These are phyloP conservation scores for Curvularia lunata DNA, from an alignment of 2,329 filamentous ascomycete genomes.

Conservation along the genomic window DNA sequence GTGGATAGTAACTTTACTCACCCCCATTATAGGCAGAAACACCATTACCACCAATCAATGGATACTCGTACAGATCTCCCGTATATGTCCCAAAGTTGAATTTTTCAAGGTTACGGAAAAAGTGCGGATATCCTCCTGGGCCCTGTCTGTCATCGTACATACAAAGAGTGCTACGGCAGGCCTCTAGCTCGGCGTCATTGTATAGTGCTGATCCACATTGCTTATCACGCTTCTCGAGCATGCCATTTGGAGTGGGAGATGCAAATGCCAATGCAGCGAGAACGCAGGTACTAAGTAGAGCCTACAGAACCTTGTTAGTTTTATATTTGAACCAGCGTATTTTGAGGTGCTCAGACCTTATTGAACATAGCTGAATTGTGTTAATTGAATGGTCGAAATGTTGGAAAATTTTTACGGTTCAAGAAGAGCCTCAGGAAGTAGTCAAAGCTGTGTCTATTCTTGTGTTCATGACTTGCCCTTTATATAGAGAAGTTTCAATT, in stretches of 20 bases:
- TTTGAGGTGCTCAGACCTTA: slow-evolving; percentile 22
- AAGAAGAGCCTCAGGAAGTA: no score
- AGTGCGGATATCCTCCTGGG: not conserved
- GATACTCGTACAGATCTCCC: not conserved
- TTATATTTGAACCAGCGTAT: slow-evolving; percentile 10
- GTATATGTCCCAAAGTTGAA: not conserved
- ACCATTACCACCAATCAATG: not conserved
- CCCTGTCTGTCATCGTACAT: not conserved
- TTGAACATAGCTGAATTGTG: slow-evolving; percentile 12
- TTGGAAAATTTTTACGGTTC: no score
- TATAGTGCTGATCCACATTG: not conserved
- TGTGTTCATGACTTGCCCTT: no score
- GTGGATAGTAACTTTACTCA: not conserved
- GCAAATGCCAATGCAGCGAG: not conserved
- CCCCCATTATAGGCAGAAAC: not conserved
- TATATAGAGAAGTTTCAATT: no score
- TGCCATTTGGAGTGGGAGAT: no score
- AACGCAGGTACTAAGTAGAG: not conserved
- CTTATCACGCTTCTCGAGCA: not conserved
- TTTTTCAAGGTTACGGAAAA: not conserved
- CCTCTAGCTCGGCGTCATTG: slow-evolving; percentile 3
- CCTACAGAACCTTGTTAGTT: not conserved
- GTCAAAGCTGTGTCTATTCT: no score
- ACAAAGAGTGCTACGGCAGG: not conserved
- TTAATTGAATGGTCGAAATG: no score